phyloP scores from a whole-genome alignment of 106 monocot species.

The Apostasia ramifera region DNA sequence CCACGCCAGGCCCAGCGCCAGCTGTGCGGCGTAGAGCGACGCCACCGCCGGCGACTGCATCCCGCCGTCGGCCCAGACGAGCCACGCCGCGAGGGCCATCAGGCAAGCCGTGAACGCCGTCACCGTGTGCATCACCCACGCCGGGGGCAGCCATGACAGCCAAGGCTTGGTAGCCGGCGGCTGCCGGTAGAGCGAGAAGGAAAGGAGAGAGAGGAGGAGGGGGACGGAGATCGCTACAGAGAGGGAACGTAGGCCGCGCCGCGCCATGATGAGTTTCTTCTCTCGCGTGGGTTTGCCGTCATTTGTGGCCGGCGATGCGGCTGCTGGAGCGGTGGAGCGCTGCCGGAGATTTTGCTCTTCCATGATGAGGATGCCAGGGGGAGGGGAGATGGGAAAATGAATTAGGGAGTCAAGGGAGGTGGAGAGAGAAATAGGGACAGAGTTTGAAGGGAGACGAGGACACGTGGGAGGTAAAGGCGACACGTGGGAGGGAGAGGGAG shows the following conservation, averaged over 20 bases:
- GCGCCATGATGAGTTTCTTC: slow-evolving; percentile 27
- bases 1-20: slow-evolving; percentile 17
- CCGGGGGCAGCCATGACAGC: slow-evolving; percentile 20
- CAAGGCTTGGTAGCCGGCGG: not conserved
- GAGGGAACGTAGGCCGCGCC: slow-evolving; percentile 38
- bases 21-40: slow-evolving; percentile 14
- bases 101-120: slow-evolving; percentile 12
- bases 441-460: not conserved
- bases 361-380: slow-evolving; percentile 6
- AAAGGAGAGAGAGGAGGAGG: slow-evolving; percentile 6
- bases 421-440: not conserved
- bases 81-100: slow-evolving; percentile 32
- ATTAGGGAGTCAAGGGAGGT: no score
- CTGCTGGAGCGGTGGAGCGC: not conserved
- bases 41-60: slow-evolving; percentile 6
- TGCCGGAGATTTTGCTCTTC: slow-evolving; percentile 10
- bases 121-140: slow-evolving; percentile 25
- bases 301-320: not conserved
- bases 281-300: not conserved
- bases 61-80: slow-evolving; percentile 34
- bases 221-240: slow-evolving; percentile 31
- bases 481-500: no score
- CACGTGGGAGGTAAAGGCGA: not conserved
- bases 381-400: not conserved
- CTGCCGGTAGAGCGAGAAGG: slow-evolving; percentile 9